Evolutionary conservation across 495 filamentous ascomycete genomes (phyloP).

Genomic region (Bacidia rubella): DNA sequence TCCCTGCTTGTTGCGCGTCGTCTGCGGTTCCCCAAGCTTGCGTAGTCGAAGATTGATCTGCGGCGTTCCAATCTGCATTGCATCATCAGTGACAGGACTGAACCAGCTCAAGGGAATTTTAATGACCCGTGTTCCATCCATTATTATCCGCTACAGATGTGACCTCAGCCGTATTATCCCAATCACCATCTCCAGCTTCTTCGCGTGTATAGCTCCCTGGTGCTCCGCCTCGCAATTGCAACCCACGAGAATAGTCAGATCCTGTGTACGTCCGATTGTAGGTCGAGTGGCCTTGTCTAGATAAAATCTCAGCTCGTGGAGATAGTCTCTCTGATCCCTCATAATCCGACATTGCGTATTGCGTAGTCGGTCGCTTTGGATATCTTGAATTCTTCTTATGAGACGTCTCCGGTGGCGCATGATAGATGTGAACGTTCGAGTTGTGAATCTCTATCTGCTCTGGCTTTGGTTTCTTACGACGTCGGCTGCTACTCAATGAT

Average conservation of each 20-base stretch:
- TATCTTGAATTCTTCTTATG: not conserved
- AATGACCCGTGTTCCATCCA: not conserved
- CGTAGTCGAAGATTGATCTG: not conserved
- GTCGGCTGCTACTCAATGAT: constrained; percentile 5
- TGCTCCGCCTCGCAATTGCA: not conserved
- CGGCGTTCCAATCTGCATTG: not conserved
- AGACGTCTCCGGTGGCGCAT: not conserved
- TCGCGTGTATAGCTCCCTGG: not conserved
- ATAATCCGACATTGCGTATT: not conserved
- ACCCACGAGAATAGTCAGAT: not conserved
- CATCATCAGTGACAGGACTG: not conserved
- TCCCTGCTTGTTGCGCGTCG: not conserved
- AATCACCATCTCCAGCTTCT: not conserved
- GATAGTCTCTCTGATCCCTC: not conserved
- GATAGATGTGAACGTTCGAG: constrained; percentile 5
- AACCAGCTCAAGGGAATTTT: too few relatives aligned
- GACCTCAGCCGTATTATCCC: not conserved
- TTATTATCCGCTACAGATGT: not conserved
- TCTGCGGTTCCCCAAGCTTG: not conserved
- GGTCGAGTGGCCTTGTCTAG: not conserved
- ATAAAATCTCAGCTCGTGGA: not conserved
- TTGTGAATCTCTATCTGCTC: constrained; percentile 3
- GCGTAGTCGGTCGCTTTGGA: not conserved
- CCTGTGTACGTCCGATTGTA: not conserved
- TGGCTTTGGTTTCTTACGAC: not conserved